These are phyloP conservation scores for Candida taoyuanica DNA, from an alignment of 805 yeast genomes.

Conservation along the genomic window DNA sequence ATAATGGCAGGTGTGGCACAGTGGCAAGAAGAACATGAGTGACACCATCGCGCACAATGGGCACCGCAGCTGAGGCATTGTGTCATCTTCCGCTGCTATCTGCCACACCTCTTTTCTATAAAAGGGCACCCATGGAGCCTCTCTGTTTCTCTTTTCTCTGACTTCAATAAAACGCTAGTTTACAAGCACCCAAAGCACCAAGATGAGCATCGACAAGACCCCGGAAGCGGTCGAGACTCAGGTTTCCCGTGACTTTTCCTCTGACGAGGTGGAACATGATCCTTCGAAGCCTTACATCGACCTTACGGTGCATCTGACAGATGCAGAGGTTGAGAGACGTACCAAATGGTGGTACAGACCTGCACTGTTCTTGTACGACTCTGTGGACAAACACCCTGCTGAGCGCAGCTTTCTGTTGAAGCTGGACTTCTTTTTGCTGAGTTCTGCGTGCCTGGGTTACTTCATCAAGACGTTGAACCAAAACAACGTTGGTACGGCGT, in stretches of 20 bases:
- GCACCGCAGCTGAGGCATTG: too few species aligned
- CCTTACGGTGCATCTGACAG: constrained; percentile 7
- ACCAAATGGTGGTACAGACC: constrained; percentile 12
- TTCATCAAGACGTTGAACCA: constrained; percentile 42
- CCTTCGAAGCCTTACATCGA: constrained; percentile 17
- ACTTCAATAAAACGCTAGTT: too few species aligned
- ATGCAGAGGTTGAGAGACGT: constrained; percentile 13
- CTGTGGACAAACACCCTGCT: constrained; percentile 31
- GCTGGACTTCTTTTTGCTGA: constrained; percentile 35
- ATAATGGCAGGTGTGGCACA: too few species aligned
- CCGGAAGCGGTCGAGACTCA: background rate
- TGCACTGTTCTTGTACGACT: constrained; percentile 26
- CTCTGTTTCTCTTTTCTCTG: too few species aligned
- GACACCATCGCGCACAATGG: too few species aligned
- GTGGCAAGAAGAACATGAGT: too few species aligned
- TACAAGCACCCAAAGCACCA: background rate
- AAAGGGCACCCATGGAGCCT: too few species aligned
- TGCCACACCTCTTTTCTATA: too few species aligned
- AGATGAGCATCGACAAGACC: background rate
- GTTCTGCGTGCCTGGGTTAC: constrained; percentile 41
- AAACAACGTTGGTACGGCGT: constrained; percentile 40
- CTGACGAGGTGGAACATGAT: constrained; percentile 3
- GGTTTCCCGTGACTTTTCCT: background rate
- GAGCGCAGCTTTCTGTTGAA: constrained; percentile 34
- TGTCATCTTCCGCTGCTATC: too few species aligned